phyloP scores from a whole-genome alignment of 139 green algal genomes.

The Pedinophyceae sp. region DNA sequence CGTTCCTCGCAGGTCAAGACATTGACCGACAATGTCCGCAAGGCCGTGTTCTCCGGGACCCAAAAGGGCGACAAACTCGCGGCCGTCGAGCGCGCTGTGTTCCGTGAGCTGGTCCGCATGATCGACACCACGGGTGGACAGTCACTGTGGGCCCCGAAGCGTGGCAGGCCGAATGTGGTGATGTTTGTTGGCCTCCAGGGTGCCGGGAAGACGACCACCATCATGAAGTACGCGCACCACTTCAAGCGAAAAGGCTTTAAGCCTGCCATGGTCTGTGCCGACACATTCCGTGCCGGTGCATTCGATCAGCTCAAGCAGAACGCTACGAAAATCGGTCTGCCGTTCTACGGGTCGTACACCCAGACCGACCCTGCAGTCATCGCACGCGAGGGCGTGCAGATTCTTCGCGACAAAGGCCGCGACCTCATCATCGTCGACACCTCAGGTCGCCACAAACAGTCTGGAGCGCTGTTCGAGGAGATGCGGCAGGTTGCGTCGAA shows the following conservation, averaged over 20 bases:
- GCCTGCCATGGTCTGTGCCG: slow-evolving; percentile 87
- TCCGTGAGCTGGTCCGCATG: slow-evolving; percentile 27
- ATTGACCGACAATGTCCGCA: not conserved
- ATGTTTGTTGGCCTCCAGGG: slow-evolving; percentile 97
- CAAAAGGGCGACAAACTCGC: not conserved
- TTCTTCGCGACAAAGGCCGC: slow-evolving; percentile 55
- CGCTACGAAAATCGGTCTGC: slow-evolving; percentile 81
- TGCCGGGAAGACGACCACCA: slow-evolving; percentile 95
- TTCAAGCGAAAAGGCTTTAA: slow-evolving; percentile 97
- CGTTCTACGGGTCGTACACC: slow-evolving; percentile 82
- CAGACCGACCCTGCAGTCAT: slow-evolving; percentile 93
- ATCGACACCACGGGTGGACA: slow-evolving; percentile 19
- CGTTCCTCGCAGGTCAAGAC: slow-evolving; percentile 29
- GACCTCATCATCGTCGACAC: slow-evolving; percentile 99
- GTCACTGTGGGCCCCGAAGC: slow-evolving; percentile 37
- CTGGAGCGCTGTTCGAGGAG: slow-evolving; percentile 96
- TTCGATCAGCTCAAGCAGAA: slow-evolving; percentile 99
- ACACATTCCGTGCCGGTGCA: slow-evolving; percentile 91
- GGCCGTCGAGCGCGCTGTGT: slow-evolving; percentile 10
- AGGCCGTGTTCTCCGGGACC: not conserved
- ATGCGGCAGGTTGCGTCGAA: slow-evolving; percentile 63
- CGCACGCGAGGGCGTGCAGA: slow-evolving; percentile 70
- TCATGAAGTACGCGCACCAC: slow-evolving; percentile 89
- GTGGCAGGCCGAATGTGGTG: slow-evolving; percentile 72
- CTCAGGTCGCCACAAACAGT: slow-evolving; percentile 87